These are phyloP conservation scores for Haplosporangium sp. DNA, from an alignment of 371 early-diverging fungal species.

Conservation along the genomic window DNA sequence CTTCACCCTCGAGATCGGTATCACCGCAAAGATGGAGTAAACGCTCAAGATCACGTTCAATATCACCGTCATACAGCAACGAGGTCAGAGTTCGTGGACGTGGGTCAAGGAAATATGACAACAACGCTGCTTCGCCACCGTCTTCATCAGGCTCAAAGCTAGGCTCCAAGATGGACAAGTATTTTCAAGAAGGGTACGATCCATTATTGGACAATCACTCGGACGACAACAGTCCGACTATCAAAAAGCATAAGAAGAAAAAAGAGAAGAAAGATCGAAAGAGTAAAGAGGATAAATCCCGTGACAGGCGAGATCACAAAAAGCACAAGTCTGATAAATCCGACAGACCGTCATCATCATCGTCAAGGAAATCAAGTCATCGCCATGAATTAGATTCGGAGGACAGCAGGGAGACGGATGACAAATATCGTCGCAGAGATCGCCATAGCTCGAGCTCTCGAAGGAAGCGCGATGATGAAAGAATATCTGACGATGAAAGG, in stretches of 20 bases:
- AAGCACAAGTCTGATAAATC: conserved; percentile 36
- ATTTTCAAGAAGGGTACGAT: conserved; percentile 76
- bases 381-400: conserved; percentile 15
- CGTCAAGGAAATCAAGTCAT: conserved; percentile 10
- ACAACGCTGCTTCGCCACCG: not conserved
- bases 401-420: not conserved
- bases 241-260: conserved; percentile 41
- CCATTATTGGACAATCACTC: conserved; percentile 74
- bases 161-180: conserved; percentile 77
- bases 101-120: conserved; percentile 19
- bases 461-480: conserved; percentile 4
- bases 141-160: conserved; percentile 26
- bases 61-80: conserved; percentile 1
- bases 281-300: conserved; percentile 46
- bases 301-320: conserved; percentile 36
- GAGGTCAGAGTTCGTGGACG: conserved; percentile 25
- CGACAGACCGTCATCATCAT: conserved; percentile 10
- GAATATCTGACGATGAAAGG: conserved; percentile 5
- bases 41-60: conserved; percentile 11
- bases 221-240: conserved; percentile 52
- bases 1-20: not conserved
- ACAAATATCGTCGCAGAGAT: not conserved
- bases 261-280: conserved; percentile 52
- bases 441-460: conserved; percentile 10
- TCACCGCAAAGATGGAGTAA: not conserved